Percentiles rank a stretch among this genome's conserved stretches.
Evolutionary conservation across 2,329 filamentous ascomycete species (phyloP).

Genomic region (Calonectria multiphialidica): DNA sequence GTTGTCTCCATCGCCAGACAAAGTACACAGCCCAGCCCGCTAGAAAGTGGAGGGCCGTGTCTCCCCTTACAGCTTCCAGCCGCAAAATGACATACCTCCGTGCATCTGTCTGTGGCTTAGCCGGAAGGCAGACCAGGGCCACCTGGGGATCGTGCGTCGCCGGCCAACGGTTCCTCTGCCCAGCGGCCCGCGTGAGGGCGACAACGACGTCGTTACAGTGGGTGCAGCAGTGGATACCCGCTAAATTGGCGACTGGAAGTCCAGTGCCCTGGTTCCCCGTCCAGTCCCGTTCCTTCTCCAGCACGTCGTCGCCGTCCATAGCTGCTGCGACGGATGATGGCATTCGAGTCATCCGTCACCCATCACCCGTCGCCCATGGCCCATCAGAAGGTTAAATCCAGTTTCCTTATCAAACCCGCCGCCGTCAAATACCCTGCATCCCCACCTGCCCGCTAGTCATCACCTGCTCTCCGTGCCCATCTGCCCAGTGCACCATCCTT

Average conservation of each 20-base stretch:
- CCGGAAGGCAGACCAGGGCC: background rate
- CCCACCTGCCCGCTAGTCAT: slow-evolving; percentile 8
- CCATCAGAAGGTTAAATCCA: background rate
- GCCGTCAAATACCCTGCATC: slow-evolving; percentile 7
- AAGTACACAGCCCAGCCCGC: background rate
- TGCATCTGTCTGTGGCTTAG: slow-evolving; percentile 3
- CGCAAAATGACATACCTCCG: slow-evolving; percentile 8
- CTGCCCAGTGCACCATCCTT: slow-evolving; percentile 31
- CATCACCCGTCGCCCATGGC: background rate
- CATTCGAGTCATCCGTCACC: slow-evolving; percentile 16
- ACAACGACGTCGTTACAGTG: slow-evolving; percentile 5
- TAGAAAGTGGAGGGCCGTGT: slow-evolving; percentile 3
- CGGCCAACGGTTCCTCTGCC: background rate
- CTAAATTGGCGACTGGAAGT: background rate
- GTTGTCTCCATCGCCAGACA: background rate
- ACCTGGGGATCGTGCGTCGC: background rate
- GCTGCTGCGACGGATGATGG: slow-evolving; percentile 14
- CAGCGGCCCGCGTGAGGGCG: slow-evolving; percentile 6
- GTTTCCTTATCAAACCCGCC: background rate
- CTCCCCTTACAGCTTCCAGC: slow-evolving; percentile 9
- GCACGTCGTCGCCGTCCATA: background rate
- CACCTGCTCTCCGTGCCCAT: slow-evolving; percentile 20
- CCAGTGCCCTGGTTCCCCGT: background rate
- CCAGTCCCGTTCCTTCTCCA: background rate
- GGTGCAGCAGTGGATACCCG: slow-evolving; percentile 6